Percentiles rank a stretch among this genome's conserved stretches.
These are phyloP conservation scores for Dendrobium nobile DNA, from an alignment of 106 monocot species.

Conservation along the genomic window DNA sequence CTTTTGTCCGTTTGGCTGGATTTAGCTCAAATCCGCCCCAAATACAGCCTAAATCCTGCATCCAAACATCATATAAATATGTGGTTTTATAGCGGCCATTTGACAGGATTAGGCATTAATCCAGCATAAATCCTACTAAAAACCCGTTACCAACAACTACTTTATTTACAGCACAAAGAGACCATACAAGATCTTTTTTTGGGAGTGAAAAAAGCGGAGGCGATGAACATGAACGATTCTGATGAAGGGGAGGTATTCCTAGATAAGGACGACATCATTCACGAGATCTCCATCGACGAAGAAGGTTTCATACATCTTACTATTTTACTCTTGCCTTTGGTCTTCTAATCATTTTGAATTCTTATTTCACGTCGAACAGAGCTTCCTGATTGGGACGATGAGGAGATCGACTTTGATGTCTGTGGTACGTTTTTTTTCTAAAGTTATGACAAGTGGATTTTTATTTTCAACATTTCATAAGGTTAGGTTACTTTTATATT, in stretches of 20 bases:
- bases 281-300: slow-evolving; percentile 70
- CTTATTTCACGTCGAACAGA: slow-evolving; percentile 20
- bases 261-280: slow-evolving; percentile 78
- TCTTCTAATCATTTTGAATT: background rate
- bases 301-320: slow-evolving; percentile 32
- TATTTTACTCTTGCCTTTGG: background rate
- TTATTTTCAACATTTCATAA: background rate
- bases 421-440: slow-evolving; percentile 6
- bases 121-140: too few species aligned
- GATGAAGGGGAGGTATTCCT: too few species aligned
- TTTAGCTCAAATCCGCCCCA: too few species aligned
- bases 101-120: too few species aligned
- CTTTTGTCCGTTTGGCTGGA: too few species aligned
- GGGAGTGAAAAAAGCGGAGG: background rate
- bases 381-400: slow-evolving; percentile 70
- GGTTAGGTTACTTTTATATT: too few species aligned
- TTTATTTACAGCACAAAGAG: too few species aligned
- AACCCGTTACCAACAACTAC: too few species aligned
- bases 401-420: slow-evolving; percentile 35
- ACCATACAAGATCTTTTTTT: background rate
- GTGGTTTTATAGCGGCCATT: too few species aligned
- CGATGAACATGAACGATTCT: slow-evolving; percentile 25
- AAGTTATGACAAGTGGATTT: background rate
- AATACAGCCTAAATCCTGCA: too few species aligned
- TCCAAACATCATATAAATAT: too few species aligned